phyloP scores from a whole-genome alignment of 371 early-diverging fungal species.

The Actinomucor elegans region DNA sequence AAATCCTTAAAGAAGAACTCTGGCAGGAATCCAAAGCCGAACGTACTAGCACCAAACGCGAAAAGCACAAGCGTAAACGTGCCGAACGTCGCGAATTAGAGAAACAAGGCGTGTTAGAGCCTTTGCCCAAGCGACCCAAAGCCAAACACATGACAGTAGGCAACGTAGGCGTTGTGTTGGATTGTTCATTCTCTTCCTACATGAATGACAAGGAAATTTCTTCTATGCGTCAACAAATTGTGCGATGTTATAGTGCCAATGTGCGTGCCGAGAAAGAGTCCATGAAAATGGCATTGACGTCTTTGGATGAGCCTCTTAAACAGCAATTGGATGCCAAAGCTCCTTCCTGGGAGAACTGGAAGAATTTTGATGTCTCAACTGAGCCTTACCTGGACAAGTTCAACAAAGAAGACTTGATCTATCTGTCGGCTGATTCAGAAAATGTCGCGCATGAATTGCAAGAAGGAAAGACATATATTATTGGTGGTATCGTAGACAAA shows the following conservation, averaged over 20 bases:
- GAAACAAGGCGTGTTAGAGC: conserved; percentile 34
- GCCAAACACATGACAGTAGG: conserved; percentile 31
- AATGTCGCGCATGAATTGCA: conserved; percentile 71
- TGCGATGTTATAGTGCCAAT: conserved; percentile 72
- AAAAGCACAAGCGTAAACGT: conserved; percentile 33
- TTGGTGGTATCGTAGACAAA: conserved; percentile 96
- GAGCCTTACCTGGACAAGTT: conserved; percentile 47
- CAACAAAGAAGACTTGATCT: conserved; percentile 67
- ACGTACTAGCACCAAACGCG: conserved; percentile 30
- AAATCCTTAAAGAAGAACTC: conserved; percentile 35
- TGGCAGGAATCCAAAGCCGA: conserved; percentile 34
- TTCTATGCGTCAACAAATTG: conserved; percentile 67
- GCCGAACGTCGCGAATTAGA: conserved; percentile 29
- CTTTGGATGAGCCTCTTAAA: conserved; percentile 37
- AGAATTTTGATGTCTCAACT: conserved; percentile 33
- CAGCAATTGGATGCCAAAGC: conserved; percentile 45
- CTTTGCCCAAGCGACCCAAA: conserved; percentile 30
- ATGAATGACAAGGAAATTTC: conserved; percentile 77
- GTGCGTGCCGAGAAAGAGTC: conserved; percentile 43
- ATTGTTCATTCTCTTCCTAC: conserved; percentile 74
- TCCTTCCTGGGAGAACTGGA: conserved; percentile 44
- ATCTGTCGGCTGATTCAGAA: conserved; percentile 89
- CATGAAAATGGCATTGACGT: conserved; percentile 52
- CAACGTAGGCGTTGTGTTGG: conserved; percentile 58
- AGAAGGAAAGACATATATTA: conserved; percentile 73